A percentile compares a stretch with the other conserved stretches of the same genome.
Evolutionary conservation across 2,329 filamentous ascomycete species (phyloP).

Genomic region (Monosporascus sp.): DNA sequence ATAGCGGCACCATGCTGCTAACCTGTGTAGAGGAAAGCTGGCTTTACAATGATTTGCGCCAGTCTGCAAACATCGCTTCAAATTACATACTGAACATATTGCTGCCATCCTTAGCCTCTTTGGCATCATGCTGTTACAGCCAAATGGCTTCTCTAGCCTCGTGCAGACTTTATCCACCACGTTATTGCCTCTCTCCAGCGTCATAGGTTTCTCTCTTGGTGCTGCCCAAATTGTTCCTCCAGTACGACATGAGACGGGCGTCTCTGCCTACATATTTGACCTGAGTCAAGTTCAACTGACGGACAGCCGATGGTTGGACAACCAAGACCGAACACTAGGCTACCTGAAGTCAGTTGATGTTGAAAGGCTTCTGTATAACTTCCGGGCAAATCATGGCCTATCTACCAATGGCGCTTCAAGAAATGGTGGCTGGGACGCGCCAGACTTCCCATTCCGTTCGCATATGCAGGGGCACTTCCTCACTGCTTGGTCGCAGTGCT

Average conservation of each 20-base stretch:
- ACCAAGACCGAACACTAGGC: conserved; percentile 40
- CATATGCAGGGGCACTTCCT: conserved; percentile 48
- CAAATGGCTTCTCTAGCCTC: not conserved
- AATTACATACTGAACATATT: no score
- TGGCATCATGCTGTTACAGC: not conserved
- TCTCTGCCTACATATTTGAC: conserved; percentile 32
- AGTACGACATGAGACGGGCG: conserved; percentile 23
- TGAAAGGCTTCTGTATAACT: conserved; percentile 43
- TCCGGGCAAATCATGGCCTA: conserved; percentile 39
- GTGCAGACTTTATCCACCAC: not conserved
- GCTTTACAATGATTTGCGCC: no score
- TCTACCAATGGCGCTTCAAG: conserved; percentile 38
- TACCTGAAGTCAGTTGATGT: conserved; percentile 41
- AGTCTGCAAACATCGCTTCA: no score
- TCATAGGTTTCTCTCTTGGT: not conserved
- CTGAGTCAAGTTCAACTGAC: conserved; percentile 33
- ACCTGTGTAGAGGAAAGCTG: no score
- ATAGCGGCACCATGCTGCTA: no score
- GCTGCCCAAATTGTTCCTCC: conserved; percentile 21
- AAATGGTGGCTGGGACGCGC: conserved; percentile 49
- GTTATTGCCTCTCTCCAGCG: not conserved
- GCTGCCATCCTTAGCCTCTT: no score
- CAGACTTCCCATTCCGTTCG: conserved; percentile 46
- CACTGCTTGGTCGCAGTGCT: conserved; percentile 45
- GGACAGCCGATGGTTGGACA: conserved; percentile 34